Evolutionary conservation across 1,284 basidiomycete species (phyloP).

Genomic region (Boletus sp.): DNA sequence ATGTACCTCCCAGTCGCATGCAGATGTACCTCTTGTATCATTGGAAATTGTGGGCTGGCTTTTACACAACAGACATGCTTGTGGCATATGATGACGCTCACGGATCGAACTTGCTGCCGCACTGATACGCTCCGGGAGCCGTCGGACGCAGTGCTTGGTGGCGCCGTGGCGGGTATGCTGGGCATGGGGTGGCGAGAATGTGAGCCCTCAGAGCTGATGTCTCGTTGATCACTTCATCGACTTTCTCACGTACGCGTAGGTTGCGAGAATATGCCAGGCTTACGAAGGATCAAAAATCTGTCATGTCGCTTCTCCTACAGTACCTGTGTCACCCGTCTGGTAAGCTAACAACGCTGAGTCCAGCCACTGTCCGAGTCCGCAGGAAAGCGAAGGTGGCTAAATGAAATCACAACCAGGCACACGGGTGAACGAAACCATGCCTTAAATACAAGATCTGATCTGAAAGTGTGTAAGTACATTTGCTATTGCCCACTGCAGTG

Average conservation of each 20-base stretch:
- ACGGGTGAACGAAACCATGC: conserved; percentile 28
- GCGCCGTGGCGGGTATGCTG: conserved; percentile 17
- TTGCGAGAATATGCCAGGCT: conserved; percentile 10
- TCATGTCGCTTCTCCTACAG: conserved; percentile 27
- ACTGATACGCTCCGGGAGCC: conserved; percentile 5
- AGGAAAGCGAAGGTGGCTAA: conserved; percentile 36
- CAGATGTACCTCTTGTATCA: conserved; percentile 1
- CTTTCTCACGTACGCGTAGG: conserved; percentile 23
- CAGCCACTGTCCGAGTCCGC: conserved; percentile 26
- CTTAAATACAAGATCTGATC: conserved; percentile 39
- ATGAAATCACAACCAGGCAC: conserved; percentile 39
- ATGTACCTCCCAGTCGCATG: neutral
- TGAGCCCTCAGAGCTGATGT: conserved; percentile 16
- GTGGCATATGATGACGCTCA: conserved; percentile 13
- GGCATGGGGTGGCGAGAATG: conserved; percentile 17
- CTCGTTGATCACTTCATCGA: conserved; percentile 18
- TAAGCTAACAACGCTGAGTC: conserved; percentile 13
- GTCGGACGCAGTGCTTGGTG: conserved; percentile 28
- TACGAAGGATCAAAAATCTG: conserved; percentile 17
- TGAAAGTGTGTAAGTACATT: conserved; percentile 32
- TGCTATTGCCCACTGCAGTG: conserved; percentile 34
- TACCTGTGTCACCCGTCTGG: conserved; percentile 24
- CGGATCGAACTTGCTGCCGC: conserved; percentile 24
- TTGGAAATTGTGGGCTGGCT: conserved; percentile 22
- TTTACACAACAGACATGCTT: conserved; percentile 5